phyloP scores from a whole-genome alignment of 2,329 filamentous ascomycete species.

The Xylariaceae sp. region DNA sequence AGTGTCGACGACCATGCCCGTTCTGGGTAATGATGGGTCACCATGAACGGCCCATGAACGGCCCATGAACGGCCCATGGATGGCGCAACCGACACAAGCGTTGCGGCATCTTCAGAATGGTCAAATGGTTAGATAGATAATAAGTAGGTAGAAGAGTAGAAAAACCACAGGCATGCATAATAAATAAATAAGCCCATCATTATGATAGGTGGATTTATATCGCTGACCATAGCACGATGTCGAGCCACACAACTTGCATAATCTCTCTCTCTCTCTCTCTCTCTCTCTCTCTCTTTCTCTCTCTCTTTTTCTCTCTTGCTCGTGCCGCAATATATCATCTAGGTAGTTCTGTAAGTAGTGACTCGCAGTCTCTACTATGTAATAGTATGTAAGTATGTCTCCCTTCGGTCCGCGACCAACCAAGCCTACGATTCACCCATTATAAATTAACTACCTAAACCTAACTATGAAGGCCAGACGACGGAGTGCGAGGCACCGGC shows the following conservation, averaged over 20 bases:
- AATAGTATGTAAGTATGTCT: not conserved
- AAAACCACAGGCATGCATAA: conserved; percentile 20
- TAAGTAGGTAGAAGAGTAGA: conserved; percentile 1
- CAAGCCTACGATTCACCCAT: conserved; percentile 15
- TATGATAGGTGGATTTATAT: conserved; percentile 29
- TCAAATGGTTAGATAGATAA: not conserved
- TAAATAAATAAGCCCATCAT: conserved; percentile 11
- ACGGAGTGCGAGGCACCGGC: conserved; percentile 27
- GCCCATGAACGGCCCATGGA: not conserved
- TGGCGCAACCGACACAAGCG: conserved; percentile 15
- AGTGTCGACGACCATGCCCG: conserved; percentile 10
- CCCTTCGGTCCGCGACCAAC: conserved; percentile 20
- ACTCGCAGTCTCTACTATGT: too few species aligned
- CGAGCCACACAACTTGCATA: conserved; percentile 31
- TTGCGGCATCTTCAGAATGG: conserved; percentile 3
- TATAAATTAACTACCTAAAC: too few species aligned
- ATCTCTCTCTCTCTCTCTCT: conserved; percentile 5
- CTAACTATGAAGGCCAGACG: conserved; percentile 13
- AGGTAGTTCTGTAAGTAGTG: too few species aligned
- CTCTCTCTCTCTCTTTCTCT: not conserved
- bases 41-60: conserved; percentile 9
- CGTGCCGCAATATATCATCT: too few species aligned
- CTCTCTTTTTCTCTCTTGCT: too few species aligned
- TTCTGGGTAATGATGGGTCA: conserved; percentile 11
- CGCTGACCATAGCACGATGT: conserved; percentile 25